Base-by-base conservation (phyloP, 768 basidiomycete species). In the Russula sp. region DNA sequence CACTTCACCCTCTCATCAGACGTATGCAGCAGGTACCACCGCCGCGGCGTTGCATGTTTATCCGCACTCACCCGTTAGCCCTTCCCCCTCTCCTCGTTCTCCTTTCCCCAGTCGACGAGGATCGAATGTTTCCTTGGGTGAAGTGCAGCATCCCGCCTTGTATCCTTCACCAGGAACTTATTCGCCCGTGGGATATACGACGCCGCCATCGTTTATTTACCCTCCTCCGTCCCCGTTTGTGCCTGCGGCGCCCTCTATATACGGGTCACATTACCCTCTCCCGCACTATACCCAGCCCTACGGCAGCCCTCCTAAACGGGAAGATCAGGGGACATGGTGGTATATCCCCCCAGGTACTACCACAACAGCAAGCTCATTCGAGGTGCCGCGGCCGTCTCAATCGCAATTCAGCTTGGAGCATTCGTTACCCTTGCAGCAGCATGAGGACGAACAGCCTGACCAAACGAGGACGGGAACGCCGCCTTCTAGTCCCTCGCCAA, bases 251-350 rank as follows among this genome's bases (percentile, higher is more conserved):
- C 69, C 75, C 1, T 72, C 76, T 45, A 53, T 75, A 39, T 79
- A 76, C 69, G 75, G 70, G 39, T 65, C 75, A 10, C 81, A 73
- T 29, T 79, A 76, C 61, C 53, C 71, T 18, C 67, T 73, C 6
- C 63, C 75, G 1, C 73, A 73, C 13, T 79, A 75, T 64, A 34
- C 71, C n/a, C 61, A 43, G 5, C 51, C 77, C 67, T 66, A 53
- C 67, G 10, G 66, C 70, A 18, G 62, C 73, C 16, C 61, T 57
- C 46, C 47, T 2, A 75, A 75, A 5, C 68, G 71, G n/a, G 80
- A 80, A 6, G 71, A 70, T n/a, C 79, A 75, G 62, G 77, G 77
- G n/a, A 70, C 75, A 2, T 83, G 81, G 81, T 85, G 79, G 76
- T 83, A 83, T 63, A 67, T 80, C 22, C 75, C 76, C 13, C 46